Conservation (phyloP, 2,329 filamentous ascomycete genomes). For the Albophoma yamanashiensis region DNA sequence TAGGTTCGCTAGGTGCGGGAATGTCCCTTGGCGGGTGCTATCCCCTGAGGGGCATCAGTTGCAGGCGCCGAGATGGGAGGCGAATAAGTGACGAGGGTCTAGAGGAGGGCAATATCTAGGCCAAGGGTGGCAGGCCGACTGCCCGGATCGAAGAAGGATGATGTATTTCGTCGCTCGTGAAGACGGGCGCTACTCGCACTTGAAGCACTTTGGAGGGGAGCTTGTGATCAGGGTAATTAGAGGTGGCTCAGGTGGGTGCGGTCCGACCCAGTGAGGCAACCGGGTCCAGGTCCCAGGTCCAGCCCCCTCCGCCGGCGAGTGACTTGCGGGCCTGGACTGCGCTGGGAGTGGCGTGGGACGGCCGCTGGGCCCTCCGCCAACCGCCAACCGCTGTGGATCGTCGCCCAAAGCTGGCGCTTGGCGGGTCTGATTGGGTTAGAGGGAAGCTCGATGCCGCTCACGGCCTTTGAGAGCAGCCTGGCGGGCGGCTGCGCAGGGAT, state of each 20-base stretch:
- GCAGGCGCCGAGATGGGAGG: neutral
- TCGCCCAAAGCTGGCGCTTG: neutral
- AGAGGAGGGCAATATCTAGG: neutral
- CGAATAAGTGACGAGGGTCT: neutral
- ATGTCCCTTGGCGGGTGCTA: neutral
- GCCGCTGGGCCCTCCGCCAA: neutral
- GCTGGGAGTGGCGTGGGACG: neutral
- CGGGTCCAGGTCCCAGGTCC: neutral
- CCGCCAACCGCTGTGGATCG: neutral
- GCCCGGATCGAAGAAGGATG: neutral
- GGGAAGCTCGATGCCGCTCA: neutral
- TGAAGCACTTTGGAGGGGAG: neutral
- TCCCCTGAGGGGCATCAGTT: neutral
- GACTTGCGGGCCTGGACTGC: neutral
- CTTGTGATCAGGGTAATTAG: neutral
- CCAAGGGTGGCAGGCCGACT: slow-evolving; percentile 1
- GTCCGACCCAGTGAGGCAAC: neutral
- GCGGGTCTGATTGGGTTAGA: neutral
- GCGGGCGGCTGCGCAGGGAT: neutral
- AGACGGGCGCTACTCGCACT: neutral
- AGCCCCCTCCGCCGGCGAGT: neutral
- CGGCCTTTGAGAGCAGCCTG: neutral
- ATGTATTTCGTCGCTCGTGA: neutral
- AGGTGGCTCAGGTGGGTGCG: neutral
- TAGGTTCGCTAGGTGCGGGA: neutral